phyloP scores from a whole-genome alignment of 140 eudicot species.

The Senecio squalidus region DNA sequence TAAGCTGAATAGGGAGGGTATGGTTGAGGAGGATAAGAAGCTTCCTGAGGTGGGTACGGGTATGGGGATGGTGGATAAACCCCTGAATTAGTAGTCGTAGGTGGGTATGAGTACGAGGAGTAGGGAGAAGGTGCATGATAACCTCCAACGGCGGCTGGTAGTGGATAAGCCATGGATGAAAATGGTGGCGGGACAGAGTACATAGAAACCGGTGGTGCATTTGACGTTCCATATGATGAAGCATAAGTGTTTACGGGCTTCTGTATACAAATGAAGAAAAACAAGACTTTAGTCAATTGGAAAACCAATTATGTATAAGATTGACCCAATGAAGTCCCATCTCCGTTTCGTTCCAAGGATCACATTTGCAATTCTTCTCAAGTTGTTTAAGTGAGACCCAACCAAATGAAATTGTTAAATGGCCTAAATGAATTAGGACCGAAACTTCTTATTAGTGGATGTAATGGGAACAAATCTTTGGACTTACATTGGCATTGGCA shows the following conservation, averaged over 20 bases:
- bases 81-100: constrained; percentile 9
- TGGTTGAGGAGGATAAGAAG: constrained; percentile 25
- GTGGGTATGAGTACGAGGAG: constrained; percentile 28
- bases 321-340: too few relatives aligned
- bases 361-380: too few relatives aligned
- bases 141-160: constrained; percentile 7
- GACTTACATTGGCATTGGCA: constrained; percentile 57
- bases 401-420: too few relatives aligned
- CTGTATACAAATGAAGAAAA: constrained; percentile 23
- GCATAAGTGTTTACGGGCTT: constrained; percentile 32
- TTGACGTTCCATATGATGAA: constrained; percentile 31
- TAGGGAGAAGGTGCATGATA: constrained; percentile 22
- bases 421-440: neutral
- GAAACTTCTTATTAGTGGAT: neutral
- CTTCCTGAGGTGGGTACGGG: constrained; percentile 33
- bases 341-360: too few relatives aligned
- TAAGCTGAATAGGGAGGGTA: constrained; percentile 28
- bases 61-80: constrained; percentile 39
- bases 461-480: neutral
- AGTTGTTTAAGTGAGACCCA: too few relatives aligned
- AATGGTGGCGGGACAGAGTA: constrained; percentile 43
- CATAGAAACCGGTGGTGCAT: constrained; percentile 35
- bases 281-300: neutral
- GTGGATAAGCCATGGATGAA: constrained; percentile 29
- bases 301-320: neutral